Evolutionary conservation across 495 filamentous ascomycete species (phyloP).

Genomic region (Aspergillus sparsus): DNA sequence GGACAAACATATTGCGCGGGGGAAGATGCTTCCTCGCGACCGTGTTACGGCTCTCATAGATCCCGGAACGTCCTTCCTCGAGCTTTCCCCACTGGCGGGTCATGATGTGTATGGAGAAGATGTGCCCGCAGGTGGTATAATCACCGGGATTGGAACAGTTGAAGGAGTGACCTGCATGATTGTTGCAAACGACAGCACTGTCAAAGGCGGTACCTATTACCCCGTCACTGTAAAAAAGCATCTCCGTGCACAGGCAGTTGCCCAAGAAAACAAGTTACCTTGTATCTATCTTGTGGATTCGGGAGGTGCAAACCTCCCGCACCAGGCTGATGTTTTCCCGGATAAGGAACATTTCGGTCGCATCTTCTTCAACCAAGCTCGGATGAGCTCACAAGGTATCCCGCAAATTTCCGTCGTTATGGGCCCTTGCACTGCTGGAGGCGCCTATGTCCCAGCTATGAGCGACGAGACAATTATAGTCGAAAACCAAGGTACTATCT

Average conservation of each 20-base stretch:
- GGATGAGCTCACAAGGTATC: constrained; percentile 76
- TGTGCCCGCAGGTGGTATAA: constrained; percentile 85
- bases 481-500: constrained; percentile 91
- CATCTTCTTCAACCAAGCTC: constrained; percentile 98
- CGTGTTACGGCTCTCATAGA: constrained; percentile 87
- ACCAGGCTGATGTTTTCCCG: constrained; percentile 96
- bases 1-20: constrained; percentile 82
- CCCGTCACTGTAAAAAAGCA: constrained; percentile 99
- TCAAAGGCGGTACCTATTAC: constrained; percentile 99
- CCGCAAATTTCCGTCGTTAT: constrained; percentile 96
- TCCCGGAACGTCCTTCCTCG: constrained; percentile 85
- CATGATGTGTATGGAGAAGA: constrained; percentile 87
- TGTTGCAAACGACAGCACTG: constrained; percentile 95
- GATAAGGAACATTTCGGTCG: constrained; percentile 94
- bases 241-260: constrained; percentile 86
- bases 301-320: constrained; percentile 91
- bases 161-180: constrained; percentile 92
- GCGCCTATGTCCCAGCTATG: constrained; percentile 96
- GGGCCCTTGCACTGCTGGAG: constrained; percentile 96
- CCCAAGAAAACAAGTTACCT: constrained; percentile 79
- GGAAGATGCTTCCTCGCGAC: constrained; percentile 94
- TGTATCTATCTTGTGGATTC: constrained; percentile 98
- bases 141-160: constrained; percentile 89
- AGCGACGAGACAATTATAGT: constrained; percentile 98
- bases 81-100: constrained; percentile 84